Base-by-base conservation (phyloP, 805 yeast species). In the Teunomyces panamensis region DNA sequence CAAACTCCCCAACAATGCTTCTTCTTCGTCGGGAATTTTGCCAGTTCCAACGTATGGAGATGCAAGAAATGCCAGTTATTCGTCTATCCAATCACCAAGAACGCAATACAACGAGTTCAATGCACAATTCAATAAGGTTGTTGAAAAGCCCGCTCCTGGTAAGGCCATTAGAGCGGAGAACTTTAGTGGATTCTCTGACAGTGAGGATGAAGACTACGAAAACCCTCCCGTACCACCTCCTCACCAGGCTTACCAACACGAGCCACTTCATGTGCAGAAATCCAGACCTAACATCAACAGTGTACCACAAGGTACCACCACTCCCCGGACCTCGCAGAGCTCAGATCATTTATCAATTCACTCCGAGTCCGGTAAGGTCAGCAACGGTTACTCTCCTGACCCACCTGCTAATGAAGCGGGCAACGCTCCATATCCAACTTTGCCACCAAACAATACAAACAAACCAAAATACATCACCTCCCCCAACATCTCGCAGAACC, bases 71-170 rank as follows among this genome's bases (percentile, higher is more conserved):
- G 59, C 65, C 30, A 63, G 70, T 43, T 58, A 64, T 50, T 65
- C 75, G 1, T 68, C 74, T 3, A 74, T 71, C 32, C 70, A 68
- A 46, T 66, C 73, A 4, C 77, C 78, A 6, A 64, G 62, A 64
- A 69, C 77, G 1, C 78, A 73, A 51, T 72, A 69, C 50, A 55
- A 65, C 44, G 75, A 73, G 54, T 69, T 73, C 56, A 70, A 64
- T 51, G 62, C 65, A 46, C 75, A 71, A 47, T 69, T 70, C 53
- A 56, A 59, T n/a, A 54, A 63, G 34, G 51, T 57, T 6, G 62
- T 63, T 27, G 60, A 57, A 24, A 48, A 46, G 20, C 30, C 42
- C 5, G 16, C 13, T 10, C 35, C 17, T 9, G 42, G 42, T 7
- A 35, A 30, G n/a, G 43, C 50, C 8, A 11, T 44, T 11, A 37